These are phyloP conservation scores for Calonectria honghensis DNA, from an alignment of 2,329 filamentous ascomycete species.

Conservation along the genomic window DNA sequence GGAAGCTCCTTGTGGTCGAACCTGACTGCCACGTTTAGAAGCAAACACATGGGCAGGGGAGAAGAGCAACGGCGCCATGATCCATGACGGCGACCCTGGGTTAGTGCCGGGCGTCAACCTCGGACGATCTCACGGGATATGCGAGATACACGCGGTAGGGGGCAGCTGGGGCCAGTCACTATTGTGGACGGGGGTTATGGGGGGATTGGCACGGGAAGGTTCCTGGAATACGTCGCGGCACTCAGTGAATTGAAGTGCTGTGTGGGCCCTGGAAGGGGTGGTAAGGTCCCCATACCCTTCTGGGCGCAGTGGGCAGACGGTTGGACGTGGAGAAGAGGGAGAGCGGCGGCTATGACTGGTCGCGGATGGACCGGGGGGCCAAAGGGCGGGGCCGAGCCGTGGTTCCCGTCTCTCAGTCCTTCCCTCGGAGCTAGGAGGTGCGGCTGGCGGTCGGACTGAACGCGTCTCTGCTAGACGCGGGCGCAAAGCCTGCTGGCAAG, in stretches of 20 bases:
- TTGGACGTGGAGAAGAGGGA: constrained; percentile 26
- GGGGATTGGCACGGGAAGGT: constrained; percentile 10
- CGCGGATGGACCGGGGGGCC: constrained; percentile 28
- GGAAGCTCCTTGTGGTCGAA: background rate
- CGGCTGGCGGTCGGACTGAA: constrained; percentile 16
- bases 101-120: constrained; percentile 11
- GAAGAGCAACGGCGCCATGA: background rate
- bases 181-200: constrained; percentile 14
- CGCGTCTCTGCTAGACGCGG: constrained; percentile 23
- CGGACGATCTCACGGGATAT: constrained; percentile 36
- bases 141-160: constrained; percentile 39
- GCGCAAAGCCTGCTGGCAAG: background rate
- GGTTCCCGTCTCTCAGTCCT: constrained; percentile 51
- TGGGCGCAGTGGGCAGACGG: constrained; percentile 4
- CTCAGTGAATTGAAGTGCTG: background rate
- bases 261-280: constrained; percentile 1
- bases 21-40: constrained; percentile 1
- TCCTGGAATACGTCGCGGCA: constrained; percentile 5
- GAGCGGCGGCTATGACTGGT: constrained; percentile 46
- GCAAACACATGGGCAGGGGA: constrained; percentile 21
- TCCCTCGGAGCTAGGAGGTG: constrained; percentile 34
- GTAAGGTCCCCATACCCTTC: constrained; percentile 18
- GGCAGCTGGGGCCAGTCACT: constrained; percentile 15
- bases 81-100: constrained; percentile 23
- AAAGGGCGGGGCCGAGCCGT: constrained; percentile 49